Evolutionary conservation across 1,284 basidiomycete species (phyloP), one percentile per base, ranked within the genome.

Genomic region (Austroboletus novae-zelandiae): DNA sequence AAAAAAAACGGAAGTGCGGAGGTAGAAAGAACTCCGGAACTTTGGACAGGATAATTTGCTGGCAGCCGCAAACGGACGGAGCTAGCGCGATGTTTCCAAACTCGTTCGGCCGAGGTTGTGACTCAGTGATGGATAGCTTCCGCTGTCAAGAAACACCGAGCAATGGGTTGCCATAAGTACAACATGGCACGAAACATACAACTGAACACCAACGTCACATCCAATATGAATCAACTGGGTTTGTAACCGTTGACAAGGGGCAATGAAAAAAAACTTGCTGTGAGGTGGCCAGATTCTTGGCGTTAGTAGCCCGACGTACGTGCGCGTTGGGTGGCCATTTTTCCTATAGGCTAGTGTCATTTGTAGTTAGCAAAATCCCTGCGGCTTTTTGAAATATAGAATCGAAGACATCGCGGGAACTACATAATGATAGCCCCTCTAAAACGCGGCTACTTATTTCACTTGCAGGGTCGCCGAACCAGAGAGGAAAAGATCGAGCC

Each of bases 91-190:
- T 36, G 18, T 18, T 18, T 18, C 35, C 8, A 35, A n/a, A 35
- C 31, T 11, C n/a, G 34, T n/a, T 9, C 15, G 13, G 34, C 27
- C 29, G 29, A 6, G 32, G 6, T n/a, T 4, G 4, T 14, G 32
- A 18, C 13, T 35, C 35, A 5, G 25, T n/a, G 18, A 31, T 52
- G 40, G 15, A 35, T 34, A 39, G 31, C 30, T 31, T 46, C 50
- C 15, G 10, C 52, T 47, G 50, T 35, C 36, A 35, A 34, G 32
- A 51, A 34, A 30, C 8, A 34, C 43, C 44, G 27, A 40, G 23
- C 13, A 9, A 40, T 25, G 23, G 39, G 40, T 31, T 14, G 18
- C 25, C 30, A n/a, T n/a, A n/a, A n/a, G n/a, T n/a, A n/a, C n/a
- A n/a, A n/a, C n/a, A n/a, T 23, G 20, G 20, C 25, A 27, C 27